Evolutionary conservation across 2,329 filamentous ascomycete genomes (phyloP), one percentile per base, ranked within the genome.

Genomic region (Sarocladium kiliense): DNA sequence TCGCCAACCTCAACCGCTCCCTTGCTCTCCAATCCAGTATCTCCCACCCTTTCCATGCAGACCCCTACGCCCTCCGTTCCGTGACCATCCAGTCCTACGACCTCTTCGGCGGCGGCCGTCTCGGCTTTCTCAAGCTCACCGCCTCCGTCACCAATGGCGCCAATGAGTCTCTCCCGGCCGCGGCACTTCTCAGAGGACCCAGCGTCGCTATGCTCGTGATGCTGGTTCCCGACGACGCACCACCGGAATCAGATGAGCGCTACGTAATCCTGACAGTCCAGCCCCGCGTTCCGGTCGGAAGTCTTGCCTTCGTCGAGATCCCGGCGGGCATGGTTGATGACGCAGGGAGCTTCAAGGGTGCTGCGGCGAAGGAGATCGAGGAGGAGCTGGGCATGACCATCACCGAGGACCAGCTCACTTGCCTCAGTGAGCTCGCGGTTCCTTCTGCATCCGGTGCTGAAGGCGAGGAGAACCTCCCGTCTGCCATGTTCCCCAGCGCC

Each of bases 171-270:
- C 72, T 86, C 0, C 80, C 82, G 0, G 81, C 79, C 3, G 70
- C 71, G 2, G 72, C 82, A 0, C 80, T 86, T 57, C 72, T 86
- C 2, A 77, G 83, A 36, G 83, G 83, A 0, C 76, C 80, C n/a
- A 79, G 76, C 62, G 82, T 86, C 42, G 82, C 75, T 23, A 81
- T 86, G 76, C 74, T 86, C 9, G 74, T 83, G 26, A 74, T 82
- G 62, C 72, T 82, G 7, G 61, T 80, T 7, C 81, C 81, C 0
- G 76, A 82, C 50, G 80, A 84, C 62, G 67, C 61, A 1, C 51
- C 64, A 5, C 55, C 59, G 16, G 65, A 61, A 1, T 47, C 44
- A 3, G 69, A 64, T 1, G 57, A 85, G 68, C 75, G 79, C 54
- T 77, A 82, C 63, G 81, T 78, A 7, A 67, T 86, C 1, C 64